Conservation (phyloP, 345 rosid genomes). For the Acer saccharum region DNA sequence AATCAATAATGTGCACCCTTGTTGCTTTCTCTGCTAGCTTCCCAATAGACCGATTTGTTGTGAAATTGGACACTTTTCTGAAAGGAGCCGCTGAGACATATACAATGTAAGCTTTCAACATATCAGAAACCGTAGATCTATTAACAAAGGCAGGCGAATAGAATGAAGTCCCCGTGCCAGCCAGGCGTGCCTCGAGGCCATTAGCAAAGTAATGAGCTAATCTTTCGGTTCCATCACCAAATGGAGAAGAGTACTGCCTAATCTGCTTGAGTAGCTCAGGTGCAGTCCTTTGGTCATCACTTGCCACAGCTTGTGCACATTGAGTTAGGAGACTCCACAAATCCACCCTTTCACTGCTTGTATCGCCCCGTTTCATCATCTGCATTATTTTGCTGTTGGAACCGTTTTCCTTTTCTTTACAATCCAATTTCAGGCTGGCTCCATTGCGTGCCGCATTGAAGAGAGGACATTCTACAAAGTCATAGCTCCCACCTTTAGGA, state of each 20-base stretch:
- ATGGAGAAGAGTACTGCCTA: conserved; percentile 35
- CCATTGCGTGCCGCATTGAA: too few species aligned
- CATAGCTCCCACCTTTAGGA: conserved; percentile 24
- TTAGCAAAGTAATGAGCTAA: conserved; percentile 43
- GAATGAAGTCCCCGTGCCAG: conserved; percentile 23
- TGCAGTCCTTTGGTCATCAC: conserved; percentile 32
- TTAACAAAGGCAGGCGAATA: conserved; percentile 6
- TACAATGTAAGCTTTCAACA: conserved; percentile 25
- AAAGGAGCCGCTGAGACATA: conserved; percentile 20
- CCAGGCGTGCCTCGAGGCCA: conserved; percentile 43
- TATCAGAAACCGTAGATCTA: conserved; percentile 26
- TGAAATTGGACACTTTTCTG: conserved; percentile 38
- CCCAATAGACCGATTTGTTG: conserved; percentile 37
- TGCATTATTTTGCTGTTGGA: too few species aligned
- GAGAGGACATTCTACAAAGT: not conserved
- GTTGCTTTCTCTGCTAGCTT: conserved; percentile 34
- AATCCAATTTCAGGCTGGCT: too few species aligned
- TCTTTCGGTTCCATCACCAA: conserved; percentile 43
- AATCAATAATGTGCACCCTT: conserved; percentile 54
- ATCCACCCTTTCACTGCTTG: conserved; percentile 23
- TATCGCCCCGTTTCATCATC: conserved; percentile 1
- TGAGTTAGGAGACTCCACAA: conserved; percentile 32
- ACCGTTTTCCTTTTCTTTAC: not conserved
- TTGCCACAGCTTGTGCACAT: conserved; percentile 36
- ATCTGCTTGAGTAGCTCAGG: conserved; percentile 36